Percentiles rank a stretch among this genome's conserved stretches.
Evolutionary conservation across 1,139 yeast species (phyloP).

Genomic region (Sugiyamaella paludigena): DNA sequence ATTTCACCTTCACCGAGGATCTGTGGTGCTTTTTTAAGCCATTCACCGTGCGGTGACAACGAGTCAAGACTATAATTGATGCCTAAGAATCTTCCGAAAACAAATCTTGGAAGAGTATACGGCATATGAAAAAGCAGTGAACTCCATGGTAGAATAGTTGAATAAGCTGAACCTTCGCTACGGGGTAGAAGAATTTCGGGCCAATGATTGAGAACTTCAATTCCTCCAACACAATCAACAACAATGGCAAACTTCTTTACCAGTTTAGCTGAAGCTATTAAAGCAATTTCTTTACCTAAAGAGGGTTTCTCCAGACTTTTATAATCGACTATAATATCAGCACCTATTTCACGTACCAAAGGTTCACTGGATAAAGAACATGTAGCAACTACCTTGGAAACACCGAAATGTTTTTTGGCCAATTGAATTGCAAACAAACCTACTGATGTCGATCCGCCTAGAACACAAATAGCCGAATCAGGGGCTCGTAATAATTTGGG

Average conservation of each 20-base stretch:
- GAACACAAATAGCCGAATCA: constrained; percentile 48
- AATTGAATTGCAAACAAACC: constrained; percentile 62
- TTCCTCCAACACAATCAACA: constrained; percentile 51
- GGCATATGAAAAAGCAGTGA: constrained; percentile 26
- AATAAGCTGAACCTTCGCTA: constrained; percentile 43
- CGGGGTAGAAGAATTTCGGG: constrained; percentile 43
- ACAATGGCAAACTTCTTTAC: constrained; percentile 42
- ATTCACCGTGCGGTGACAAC: constrained; percentile 16
- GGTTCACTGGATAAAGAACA: constrained; percentile 46
- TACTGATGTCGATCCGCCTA: constrained; percentile 76
- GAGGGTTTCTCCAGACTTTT: too few relatives aligned
- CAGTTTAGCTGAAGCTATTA: constrained; percentile 14
- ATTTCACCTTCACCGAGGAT: constrained; percentile 37
- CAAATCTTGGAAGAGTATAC: constrained; percentile 31
- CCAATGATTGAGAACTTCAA: constrained; percentile 34
- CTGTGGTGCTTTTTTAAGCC: constrained; percentile 36
- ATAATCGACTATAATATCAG: constrained; percentile 53
- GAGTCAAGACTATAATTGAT: constrained; percentile 33
- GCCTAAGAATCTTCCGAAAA: constrained; percentile 33
- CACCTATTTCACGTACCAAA: constrained; percentile 50
- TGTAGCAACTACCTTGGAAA: constrained; percentile 47
- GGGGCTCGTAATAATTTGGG: constrained; percentile 20
- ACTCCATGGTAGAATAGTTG: constrained; percentile 20
- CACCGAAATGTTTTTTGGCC: constrained; percentile 46
- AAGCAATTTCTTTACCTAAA: constrained; percentile 36